Base-by-base conservation (phyloP, 1,139 yeast genomes). In the Arxiozyma heterogenica region DNA sequence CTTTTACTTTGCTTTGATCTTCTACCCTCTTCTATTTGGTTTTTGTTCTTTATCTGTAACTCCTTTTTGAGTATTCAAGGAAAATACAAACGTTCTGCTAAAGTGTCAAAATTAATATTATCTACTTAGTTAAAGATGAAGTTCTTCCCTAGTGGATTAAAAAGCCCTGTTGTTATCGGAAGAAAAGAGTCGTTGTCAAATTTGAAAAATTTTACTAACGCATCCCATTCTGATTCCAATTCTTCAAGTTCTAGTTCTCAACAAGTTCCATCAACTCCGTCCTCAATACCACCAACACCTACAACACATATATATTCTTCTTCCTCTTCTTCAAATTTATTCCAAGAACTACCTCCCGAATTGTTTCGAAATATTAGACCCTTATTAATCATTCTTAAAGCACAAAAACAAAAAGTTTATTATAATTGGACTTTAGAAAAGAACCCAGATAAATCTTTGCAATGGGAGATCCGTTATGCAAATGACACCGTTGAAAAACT, bases 321-420 rank as follows among this genome's bases (percentile, higher is more conserved):
- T 9, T 20, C 44, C 11, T 39, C 44, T 20, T 17, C 20, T 20
- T 44, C 34, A 7, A 30, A 47, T 21, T 18, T 48, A 15, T 55
- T 55, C 25, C 55, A 57, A 41, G 55, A 58, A 17, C 18, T 59
- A 18, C 62, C 64, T 1, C 44, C 51, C 17, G 59, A 58, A n/a
- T 50, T 60, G 4, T 52, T 51, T 30, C 47, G 45, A 12, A 48
- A 54, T 12, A 41, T 57, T 3, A 57, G 53, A 27, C 64, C 65
- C 17, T 46, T 59, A 42, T 45, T 59, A 27, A 58, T 53, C n/a
- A 38, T 62, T 12, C 46, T 60, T 21, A 57, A 55, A 44, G 57
- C 60, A 12, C 61, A 61, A 39, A 38, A 46, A 7, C 51, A 51
- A 20, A 61, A 59, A 46, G 46, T 30, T 8, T 62, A 61, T 48